A percentile compares a stretch with the other conserved stretches of the same genome.
These are phyloP conservation scores for Pleurostoma richardsiae DNA, from an alignment of 2,329 filamentous ascomycete species.

Conservation along the genomic window DNA sequence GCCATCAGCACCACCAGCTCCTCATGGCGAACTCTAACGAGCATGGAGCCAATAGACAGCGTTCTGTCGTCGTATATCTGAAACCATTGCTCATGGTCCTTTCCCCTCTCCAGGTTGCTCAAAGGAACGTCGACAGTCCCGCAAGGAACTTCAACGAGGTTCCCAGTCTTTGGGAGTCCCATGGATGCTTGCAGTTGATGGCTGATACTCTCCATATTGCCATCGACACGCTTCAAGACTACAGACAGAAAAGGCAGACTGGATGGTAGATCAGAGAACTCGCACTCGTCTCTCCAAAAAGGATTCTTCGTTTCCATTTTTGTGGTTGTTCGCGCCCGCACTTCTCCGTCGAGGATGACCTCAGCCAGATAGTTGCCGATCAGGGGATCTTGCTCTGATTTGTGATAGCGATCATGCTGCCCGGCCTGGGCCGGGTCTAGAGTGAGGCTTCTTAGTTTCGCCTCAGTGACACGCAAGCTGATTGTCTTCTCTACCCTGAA, in stretches of 20 bases:
- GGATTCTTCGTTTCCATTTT: constrained; percentile 68
- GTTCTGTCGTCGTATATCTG: constrained; percentile 72
- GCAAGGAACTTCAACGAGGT: constrained; percentile 46
- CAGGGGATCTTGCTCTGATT: constrained; percentile 35
- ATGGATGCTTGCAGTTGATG: constrained; percentile 37
- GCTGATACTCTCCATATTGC: constrained; percentile 38
- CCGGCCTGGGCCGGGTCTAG: constrained; percentile 16
- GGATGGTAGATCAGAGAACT: constrained; percentile 69
- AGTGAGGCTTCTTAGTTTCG: constrained; percentile 46
- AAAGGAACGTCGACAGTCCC: constrained; percentile 79
- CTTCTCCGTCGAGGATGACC: constrained; percentile 73
- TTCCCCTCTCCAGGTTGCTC: constrained; percentile 70
- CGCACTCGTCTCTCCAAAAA: constrained; percentile 78
- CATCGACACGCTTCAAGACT: constrained; percentile 63
- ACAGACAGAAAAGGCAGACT: constrained; percentile 65
- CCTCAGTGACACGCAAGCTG: constrained; percentile 54
- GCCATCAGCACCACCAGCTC: constrained; percentile 86
- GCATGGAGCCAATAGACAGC: constrained; percentile 74
- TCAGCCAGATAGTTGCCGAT: constrained; percentile 73
- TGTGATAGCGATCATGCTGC: constrained; percentile 22
- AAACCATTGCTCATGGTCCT: constrained; percentile 85
- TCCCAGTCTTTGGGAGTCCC: constrained; percentile 34
- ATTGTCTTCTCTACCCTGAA: constrained; percentile 61
- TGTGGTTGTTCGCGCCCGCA: constrained; percentile 68
- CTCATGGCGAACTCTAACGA: constrained; percentile 77